phyloP scores from a whole-genome alignment of 495 filamentous ascomycete species.

The Recurvomyces mirabilis region DNA sequence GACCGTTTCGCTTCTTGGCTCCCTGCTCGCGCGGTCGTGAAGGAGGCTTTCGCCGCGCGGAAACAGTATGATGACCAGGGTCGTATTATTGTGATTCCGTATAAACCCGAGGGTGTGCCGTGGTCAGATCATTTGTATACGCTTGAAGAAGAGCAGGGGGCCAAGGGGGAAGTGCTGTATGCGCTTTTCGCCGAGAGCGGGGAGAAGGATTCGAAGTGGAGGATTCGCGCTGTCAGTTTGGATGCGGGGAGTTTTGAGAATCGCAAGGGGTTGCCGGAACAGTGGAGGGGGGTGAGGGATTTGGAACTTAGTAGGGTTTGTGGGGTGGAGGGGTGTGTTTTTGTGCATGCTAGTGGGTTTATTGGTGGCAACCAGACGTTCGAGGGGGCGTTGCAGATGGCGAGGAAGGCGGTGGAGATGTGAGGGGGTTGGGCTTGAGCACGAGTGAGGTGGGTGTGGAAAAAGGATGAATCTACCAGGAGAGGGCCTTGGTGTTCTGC shows the following conservation, averaged over 20 bases:
- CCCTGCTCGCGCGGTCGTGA: constrained; percentile 71
- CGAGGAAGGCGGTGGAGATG: constrained; percentile 54
- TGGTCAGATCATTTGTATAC: constrained; percentile 95
- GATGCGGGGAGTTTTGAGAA: constrained; percentile 76
- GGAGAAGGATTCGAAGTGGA: constrained; percentile 65
- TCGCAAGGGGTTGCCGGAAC: constrained; percentile 77
- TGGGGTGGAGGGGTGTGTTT: constrained; percentile 68
- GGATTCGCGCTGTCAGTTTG: constrained; percentile 76
- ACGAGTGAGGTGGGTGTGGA: no score
- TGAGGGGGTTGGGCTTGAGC: constrained; percentile 22
- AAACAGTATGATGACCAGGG: constrained; percentile 57
- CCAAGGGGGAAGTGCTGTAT: constrained; percentile 58
- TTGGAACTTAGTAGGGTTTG: constrained; percentile 63
- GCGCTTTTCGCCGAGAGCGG: constrained; percentile 84
- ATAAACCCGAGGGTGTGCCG: constrained; percentile 50
- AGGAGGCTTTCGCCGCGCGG: constrained; percentile 55
- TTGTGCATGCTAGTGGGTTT: constrained; percentile 90
- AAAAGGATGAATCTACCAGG: no score
- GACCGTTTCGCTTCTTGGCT: constrained; percentile 70
- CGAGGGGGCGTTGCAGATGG: constrained; percentile 83
- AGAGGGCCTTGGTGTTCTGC: no score
- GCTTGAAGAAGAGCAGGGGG: constrained; percentile 51
- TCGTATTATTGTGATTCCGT: constrained; percentile 66
- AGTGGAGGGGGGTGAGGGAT: constrained; percentile 84
- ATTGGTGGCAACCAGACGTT: constrained; percentile 89